Evolutionary conservation across 345 rosid species (phyloP).

Genomic region (Pugionium dolabratum): DNA sequence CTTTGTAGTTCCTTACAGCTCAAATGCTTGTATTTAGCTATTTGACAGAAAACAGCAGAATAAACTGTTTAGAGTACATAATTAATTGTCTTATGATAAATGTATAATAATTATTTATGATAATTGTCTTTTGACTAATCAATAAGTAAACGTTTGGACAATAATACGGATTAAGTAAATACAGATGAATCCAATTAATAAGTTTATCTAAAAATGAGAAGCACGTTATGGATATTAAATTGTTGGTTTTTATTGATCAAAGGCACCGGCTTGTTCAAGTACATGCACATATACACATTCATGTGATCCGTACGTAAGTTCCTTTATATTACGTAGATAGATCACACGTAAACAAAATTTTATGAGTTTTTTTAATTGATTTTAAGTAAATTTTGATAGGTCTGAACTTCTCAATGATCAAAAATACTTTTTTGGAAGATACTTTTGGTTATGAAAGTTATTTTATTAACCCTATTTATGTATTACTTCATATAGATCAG

Average conservation of each 20-base stretch:
- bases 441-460: no score
- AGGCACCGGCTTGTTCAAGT: slow-evolving; percentile 41
- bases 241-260: not conserved
- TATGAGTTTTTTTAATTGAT: not conserved
- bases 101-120: no score
- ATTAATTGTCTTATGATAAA: no score
- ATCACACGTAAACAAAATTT: not conserved
- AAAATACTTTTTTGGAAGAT: no score
- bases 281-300: slow-evolving; percentile 39
- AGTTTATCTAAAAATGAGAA: slow-evolving; percentile 15
- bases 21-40: not conserved
- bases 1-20: not conserved
- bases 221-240: slow-evolving; percentile 14
- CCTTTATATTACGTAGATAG: slow-evolving; percentile 19
- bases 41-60: not conserved
- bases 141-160: not conserved
- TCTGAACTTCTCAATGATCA: no score
- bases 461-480: not conserved
- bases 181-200: slow-evolving; percentile 34
- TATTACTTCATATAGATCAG: no score
- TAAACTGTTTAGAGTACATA: not conserved
- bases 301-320: slow-evolving; percentile 35
- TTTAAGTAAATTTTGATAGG: not conserved
- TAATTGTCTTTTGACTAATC: no score
- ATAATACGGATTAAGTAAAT: no score